Evolutionary conservation across 352 stramenopile genomes (phyloP).

Genomic region (Pythium apleroticum): DNA sequence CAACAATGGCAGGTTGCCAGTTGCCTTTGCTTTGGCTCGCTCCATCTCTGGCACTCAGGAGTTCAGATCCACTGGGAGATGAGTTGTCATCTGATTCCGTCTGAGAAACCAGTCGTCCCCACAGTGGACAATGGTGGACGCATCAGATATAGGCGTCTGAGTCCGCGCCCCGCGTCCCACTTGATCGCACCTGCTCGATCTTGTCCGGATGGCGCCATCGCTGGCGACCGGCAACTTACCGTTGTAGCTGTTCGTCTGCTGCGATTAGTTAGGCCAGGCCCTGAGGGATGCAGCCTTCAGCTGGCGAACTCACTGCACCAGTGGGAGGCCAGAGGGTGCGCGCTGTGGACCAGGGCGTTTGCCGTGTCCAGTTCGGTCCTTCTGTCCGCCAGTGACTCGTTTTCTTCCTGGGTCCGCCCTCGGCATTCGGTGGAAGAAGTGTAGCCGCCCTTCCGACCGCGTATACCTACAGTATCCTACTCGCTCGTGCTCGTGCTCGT

Average conservation of each 20-base stretch:
- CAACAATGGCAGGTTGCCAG: background rate
- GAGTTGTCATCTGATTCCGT: conserved; percentile 2
- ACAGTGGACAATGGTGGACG: conserved; percentile 14
- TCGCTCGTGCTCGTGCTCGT: background rate
- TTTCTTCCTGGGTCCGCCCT: background rate
- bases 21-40: background rate
- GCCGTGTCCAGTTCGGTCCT: conserved; percentile 5
- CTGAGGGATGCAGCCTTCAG: background rate
- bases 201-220: background rate
- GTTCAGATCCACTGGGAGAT: background rate
- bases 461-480: conserved; percentile 4
- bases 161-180: background rate
- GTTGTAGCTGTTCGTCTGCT: background rate
- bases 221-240: background rate
- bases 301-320: background rate
- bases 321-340: conserved; percentile 3
- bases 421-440: conserved; percentile 8
- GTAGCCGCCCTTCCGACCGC: background rate
- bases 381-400: conserved; percentile 5
- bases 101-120: conserved; percentile 8
- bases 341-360: background rate
- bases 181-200: conserved; percentile 6
- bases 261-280: background rate
- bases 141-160: conserved; percentile 13
- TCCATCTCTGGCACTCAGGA: background rate